Base-by-base conservation (phyloP, 1,284 basidiomycete species). In the Caloboletus firmus region DNA sequence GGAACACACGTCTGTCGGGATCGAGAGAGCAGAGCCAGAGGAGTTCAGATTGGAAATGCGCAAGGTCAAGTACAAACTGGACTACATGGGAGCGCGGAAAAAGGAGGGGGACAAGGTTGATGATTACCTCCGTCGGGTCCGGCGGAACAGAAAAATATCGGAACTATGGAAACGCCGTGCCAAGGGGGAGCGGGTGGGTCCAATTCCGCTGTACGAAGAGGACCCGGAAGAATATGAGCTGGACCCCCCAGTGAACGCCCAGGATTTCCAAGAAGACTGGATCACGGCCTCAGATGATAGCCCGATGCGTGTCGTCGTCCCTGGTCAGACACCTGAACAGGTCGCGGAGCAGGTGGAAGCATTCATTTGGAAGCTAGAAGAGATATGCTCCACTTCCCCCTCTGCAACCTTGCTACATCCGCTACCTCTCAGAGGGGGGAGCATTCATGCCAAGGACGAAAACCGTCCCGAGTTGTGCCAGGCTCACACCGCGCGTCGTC, bases 21-120 rank as follows among this genome's bases (percentile, higher is more conserved):
- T 85, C 4, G 55, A 60, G 24, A 59, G 56, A 24, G 76, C 78
- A 5, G 72, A 67, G 12, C 62, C 65, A 8, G 71, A 65, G 1
- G 78, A 83, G n/a, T 69, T 83, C 30, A 67, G 64, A 17, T 42
- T 75, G 52, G 84, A 87, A 59, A 78, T 82, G 73, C 74, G 81
- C 44, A 76, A 77, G 47, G 77, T 86, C 55, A 79, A 76, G 62
- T 81, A 75, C 64, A 74, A 80, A 58, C 73, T 87, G 48, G 66
- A 72, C 53, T 72, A 73, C 43, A 45, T 56, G 52, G 68, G 57
- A 12, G 70, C 72, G 1, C 70, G 69, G 28, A 54, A 61, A 49
- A 66, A 43, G 46, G 68, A 70, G 51, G 58, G 53, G 8, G 59
- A 67, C 47, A 71, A 71, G 50, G 65, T 70, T 1, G 67, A 70